A percentile compares a stretch with the other conserved stretches of the same genome.
phyloP scores from a whole-genome alignment of 2,329 filamentous ascomycete genomes.

The Aspergillus niger region DNA sequence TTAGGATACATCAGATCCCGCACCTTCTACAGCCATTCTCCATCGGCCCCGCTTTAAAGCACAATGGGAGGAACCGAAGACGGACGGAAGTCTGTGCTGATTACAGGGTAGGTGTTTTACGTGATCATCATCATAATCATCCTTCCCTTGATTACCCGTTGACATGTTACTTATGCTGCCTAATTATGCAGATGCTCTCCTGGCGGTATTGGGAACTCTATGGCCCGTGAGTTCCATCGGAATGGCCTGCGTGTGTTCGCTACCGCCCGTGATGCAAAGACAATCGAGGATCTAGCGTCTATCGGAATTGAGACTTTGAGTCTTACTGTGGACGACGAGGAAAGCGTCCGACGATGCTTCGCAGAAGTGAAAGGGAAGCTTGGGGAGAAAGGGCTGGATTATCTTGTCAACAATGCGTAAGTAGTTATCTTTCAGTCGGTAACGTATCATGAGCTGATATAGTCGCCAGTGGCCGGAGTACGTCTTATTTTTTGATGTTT shows the following conservation, averaged over 20 bases:
- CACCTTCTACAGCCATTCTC: neutral
- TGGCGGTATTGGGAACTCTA: constrained; percentile 60
- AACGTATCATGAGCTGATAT: constrained; percentile 13
- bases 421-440: constrained; percentile 15
- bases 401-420: constrained; percentile 61
- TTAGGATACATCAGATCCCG: too few species aligned
- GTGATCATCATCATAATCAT: neutral
- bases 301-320: constrained; percentile 57
- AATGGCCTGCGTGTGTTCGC: constrained; percentile 59
- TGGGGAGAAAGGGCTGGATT: constrained; percentile 53
- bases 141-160: neutral
- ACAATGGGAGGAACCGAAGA: constrained; percentile 32
- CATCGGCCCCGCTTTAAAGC: neutral
- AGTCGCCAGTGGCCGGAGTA: constrained; percentile 33
- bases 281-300: constrained; percentile 52
- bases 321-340: constrained; percentile 54
- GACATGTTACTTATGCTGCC: neutral
- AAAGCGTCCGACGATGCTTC: constrained; percentile 53
- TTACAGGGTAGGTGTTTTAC: constrained; percentile 41
- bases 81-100: constrained; percentile 42
- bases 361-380: constrained; percentile 51
- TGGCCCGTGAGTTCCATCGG: constrained; percentile 59
- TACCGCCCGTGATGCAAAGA: constrained; percentile 55
- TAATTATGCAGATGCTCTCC: constrained; percentile 38
- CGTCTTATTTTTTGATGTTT: constrained; percentile 8